A percentile compares a stretch with the other conserved stretches of the same genome.
These are phyloP conservation scores for Medicago lupulina DNA, from an alignment of 306 rosid species.

Conservation along the genomic window DNA sequence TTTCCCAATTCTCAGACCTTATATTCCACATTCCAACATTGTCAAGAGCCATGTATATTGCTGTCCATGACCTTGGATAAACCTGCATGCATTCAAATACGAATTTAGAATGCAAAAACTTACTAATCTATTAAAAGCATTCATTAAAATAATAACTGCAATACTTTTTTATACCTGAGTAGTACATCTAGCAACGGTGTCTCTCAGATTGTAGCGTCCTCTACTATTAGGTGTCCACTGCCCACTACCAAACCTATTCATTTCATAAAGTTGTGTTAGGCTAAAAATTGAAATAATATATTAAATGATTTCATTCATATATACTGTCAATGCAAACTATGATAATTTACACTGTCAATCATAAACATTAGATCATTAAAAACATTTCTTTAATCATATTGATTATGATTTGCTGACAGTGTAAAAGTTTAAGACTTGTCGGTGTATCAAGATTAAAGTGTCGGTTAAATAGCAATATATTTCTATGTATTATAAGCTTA, in stretches of 20 bases:
- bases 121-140: background rate
- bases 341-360: no score
- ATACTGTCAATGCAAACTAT: no score
- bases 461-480: background rate
- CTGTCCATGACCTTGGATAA: conserved; percentile 90
- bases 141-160: background rate
- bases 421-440: background rate
- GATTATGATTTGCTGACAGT: background rate
- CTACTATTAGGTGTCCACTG: conserved; percentile 91
- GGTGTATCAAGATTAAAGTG: background rate
- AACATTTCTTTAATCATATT: background rate
- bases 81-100: conserved; percentile 51
- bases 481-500: conserved; percentile 44
- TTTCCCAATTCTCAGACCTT: conserved; percentile 89
- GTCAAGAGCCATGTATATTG: conserved; percentile 84
- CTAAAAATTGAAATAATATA: no score
- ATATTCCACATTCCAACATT: conserved; percentile 98
- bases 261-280: no score
- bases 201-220: conserved; percentile 81
- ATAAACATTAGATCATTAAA: background rate
- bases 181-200: conserved; percentile 84
- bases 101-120: background rate
- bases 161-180: conserved; percentile 57
- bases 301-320: no score
- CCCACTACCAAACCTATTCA: conserved; percentile 84